A percentile compares a stretch with the other conserved stretches of the same genome.
Evolutionary conservation across 345 rosid genomes (phyloP).

Genomic region (Salix exigua): DNA sequence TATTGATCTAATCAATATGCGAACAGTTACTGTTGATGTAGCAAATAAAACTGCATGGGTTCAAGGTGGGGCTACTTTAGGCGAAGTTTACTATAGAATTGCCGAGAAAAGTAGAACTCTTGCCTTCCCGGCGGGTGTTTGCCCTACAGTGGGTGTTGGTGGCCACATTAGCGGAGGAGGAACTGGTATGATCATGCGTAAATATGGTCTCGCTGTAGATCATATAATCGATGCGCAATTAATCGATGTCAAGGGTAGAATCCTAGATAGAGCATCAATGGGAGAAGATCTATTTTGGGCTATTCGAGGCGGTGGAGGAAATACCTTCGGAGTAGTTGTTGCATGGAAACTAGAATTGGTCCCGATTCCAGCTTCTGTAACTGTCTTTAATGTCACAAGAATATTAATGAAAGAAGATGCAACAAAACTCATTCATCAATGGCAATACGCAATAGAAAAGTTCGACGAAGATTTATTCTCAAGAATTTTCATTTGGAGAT

Average conservation of each 20-base stretch:
- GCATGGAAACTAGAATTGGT: neutral
- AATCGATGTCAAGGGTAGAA: constrained; percentile 10
- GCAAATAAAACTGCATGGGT: constrained; percentile 19
- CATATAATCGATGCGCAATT: constrained; percentile 4
- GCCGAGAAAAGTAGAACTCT: constrained; percentile 8
- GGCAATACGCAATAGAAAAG: neutral
- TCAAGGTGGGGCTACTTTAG: constrained; percentile 20
- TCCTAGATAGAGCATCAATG: constrained; percentile 13
- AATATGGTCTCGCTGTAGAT: constrained; percentile 22
- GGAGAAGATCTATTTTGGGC: constrained; percentile 20
- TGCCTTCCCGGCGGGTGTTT: constrained; percentile 23
- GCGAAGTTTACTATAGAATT: constrained; percentile 13
- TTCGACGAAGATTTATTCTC: neutral
- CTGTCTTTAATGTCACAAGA: neutral
- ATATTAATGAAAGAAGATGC: neutral
- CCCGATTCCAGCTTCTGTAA: neutral
- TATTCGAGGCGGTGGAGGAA: constrained; percentile 22
- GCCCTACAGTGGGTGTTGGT: constrained; percentile 18
- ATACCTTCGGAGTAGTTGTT: constrained; percentile 8
- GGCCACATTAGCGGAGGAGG: constrained; percentile 30
- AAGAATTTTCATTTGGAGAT: neutral
- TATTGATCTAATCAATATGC: constrained; percentile 17
- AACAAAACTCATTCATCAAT: neutral
- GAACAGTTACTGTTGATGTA: constrained; percentile 2
- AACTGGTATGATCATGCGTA: constrained; percentile 9